Base-by-base conservation (phyloP, 2,329 filamentous ascomycete genomes). In the Alternaria burnsii region DNA sequence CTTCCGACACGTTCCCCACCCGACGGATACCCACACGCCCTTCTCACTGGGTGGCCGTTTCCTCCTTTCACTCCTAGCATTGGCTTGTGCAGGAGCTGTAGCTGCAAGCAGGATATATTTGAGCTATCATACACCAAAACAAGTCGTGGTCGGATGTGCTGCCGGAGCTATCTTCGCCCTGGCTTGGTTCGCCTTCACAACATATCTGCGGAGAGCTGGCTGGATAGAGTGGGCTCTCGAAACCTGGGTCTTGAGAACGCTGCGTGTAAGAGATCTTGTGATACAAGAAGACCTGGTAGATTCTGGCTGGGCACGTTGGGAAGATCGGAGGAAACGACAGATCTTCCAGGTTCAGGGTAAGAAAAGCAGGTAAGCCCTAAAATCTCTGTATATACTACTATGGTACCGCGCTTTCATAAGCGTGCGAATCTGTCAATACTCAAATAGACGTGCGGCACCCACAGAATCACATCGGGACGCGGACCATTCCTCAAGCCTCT, bases 301-400 rank as follows among this genome's bases (percentile, higher is more conserved):
- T 81, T 90, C 93, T 42, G 95, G 95, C 2, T 99, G 94, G 94
- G 92, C 94, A 80, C 90, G 91, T 76, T 98, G 94, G 93, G 89
- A 94, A 78, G 82, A 83, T 50, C 77, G 80, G 56, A 80, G 80
- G 58, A 71, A 66, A 58, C 70, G 68, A 38, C 64, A 67, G 12
- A 41, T 52, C 11, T 67, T 71, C 24, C 63, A 60, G 20, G 66
- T 66, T 3, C 73, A 73, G 48, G 61, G 63, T 50, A 75, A 75
- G 67, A 74, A 75, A 53, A 59, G 44, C 34, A 71, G 48, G 50
- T 73, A 53, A 71, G 42, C 22, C 18, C 50, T 50, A 9, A n/a
- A 28, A 20, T 10, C 22, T 34, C 9, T 46, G 26, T 48, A 36
- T 24, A 36, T 59, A 11, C 24, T 20, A 24, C 46, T n/a, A 36